These are phyloP conservation scores for Margaritispora aquatica DNA, from an alignment of 495 filamentous ascomycete species.

Conservation along the genomic window DNA sequence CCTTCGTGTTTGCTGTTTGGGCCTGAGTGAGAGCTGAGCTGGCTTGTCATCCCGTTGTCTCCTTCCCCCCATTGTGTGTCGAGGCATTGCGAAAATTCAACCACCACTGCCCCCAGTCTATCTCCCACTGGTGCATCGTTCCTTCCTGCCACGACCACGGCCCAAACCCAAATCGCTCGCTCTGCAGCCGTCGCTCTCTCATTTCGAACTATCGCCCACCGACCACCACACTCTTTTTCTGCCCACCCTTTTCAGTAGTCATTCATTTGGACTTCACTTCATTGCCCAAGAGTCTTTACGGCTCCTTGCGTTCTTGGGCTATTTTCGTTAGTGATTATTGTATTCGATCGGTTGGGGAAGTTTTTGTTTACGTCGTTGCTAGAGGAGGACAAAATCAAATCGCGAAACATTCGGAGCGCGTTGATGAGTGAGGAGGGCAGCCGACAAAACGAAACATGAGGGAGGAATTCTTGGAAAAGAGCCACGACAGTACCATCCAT, in stretches of 20 bases:
- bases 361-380: conserved; percentile 10
- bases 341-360: background rate
- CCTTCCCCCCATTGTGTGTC: background rate
- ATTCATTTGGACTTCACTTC: conserved; percentile 20
- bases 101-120: background rate
- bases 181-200: background rate
- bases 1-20: background rate
- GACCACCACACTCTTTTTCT: conserved; percentile 11
- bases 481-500: conserved; percentile 11
- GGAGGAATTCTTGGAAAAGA: conserved; percentile 11
- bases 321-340: conserved; percentile 5
- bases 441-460: conserved; percentile 17
- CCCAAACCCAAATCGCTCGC: background rate
- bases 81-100: background rate
- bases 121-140: background rate
- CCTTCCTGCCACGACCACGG: background rate
- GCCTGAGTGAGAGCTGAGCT: too few relatives aligned
- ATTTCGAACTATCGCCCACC: background rate
- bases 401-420: conserved; percentile 2
- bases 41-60: background rate
- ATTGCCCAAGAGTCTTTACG: conserved; percentile 2
- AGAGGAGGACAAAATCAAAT: conserved; percentile 5
- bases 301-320: conserved; percentile 2
- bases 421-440: conserved; percentile 14
- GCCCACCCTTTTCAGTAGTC: conserved; percentile 19